These are phyloP conservation scores for Penicillium dipodomyicola DNA, from an alignment of 495 filamentous ascomycete species.

Conservation along the genomic window DNA sequence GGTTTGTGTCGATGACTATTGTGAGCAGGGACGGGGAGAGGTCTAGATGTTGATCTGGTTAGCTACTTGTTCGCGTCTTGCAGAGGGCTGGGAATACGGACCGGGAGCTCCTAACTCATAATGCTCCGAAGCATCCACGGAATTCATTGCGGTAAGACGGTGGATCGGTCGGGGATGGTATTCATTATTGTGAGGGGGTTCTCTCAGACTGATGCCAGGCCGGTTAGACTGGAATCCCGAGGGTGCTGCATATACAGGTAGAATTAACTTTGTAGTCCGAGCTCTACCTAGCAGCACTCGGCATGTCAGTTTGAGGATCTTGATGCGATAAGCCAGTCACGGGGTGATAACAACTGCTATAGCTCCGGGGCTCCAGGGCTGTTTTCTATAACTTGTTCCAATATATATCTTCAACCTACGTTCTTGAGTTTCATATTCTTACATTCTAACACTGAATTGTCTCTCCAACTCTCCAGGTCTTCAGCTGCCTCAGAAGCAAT, in stretches of 20 bases:
- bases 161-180: slow-evolving; percentile 9
- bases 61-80: background rate
- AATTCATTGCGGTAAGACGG: slow-evolving; percentile 61
- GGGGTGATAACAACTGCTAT: slow-evolving; percentile 10
- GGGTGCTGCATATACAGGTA: background rate
- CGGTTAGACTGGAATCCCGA: background rate
- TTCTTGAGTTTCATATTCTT: background rate
- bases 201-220: background rate
- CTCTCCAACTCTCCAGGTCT: background rate
- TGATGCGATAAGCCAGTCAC: slow-evolving; percentile 13
- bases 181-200: background rate
- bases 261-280: background rate
- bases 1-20: slow-evolving; percentile 94
- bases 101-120: slow-evolving; percentile 54
- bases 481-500: background rate
- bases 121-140: slow-evolving; percentile 85
- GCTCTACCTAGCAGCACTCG: background rate
- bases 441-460: background rate
- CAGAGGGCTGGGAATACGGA: slow-evolving; percentile 9
- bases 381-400: background rate
- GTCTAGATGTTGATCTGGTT: slow-evolving; percentile 38
- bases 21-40: slow-evolving; percentile 82
- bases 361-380: background rate
- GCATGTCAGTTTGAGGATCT: background rate
- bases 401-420: background rate